Percentiles rank a stretch among this genome's conserved stretches.
These are phyloP conservation scores for Coprinellus aureogranulatus DNA, from an alignment of 768 basidiomycete species.

Conservation along the genomic window DNA sequence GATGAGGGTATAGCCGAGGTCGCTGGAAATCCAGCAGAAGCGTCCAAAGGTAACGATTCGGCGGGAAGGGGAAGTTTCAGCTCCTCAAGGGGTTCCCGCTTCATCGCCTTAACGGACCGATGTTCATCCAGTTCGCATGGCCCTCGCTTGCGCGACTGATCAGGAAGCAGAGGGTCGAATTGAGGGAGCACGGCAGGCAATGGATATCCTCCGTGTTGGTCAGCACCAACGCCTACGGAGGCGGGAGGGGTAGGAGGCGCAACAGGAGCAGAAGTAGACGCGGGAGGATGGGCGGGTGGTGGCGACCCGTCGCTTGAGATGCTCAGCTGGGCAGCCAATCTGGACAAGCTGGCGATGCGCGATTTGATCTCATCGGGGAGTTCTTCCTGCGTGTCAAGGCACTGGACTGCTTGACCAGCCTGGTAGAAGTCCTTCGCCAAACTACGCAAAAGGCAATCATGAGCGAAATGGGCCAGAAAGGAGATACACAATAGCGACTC, in stretches of 20 bases:
- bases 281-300: conserved; percentile 13
- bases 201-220: conserved; percentile 3
- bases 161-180: conserved; percentile 29
- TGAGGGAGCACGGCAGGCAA: conserved; percentile 7
- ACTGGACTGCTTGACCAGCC: background rate
- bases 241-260: background rate
- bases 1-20: conserved; percentile 17
- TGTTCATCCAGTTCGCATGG: conserved; percentile 43
- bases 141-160: conserved; percentile 43
- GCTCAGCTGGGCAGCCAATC: conserved; percentile 4
- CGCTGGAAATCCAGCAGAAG: conserved; percentile 15
- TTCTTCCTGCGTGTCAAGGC: background rate
- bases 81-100: conserved; percentile 45
- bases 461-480: background rate
- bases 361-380: background rate
- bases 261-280: background rate
- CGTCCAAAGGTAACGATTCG: conserved; percentile 14
- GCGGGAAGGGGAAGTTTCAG: conserved; percentile 31
- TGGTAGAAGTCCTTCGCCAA: conserved; percentile 3
- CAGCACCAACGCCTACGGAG: background rate
- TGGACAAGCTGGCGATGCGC: conserved; percentile 2
- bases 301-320: conserved; percentile 14
- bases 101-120: conserved; percentile 43
- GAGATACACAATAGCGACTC: background rate
- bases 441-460: background rate